Evolutionary conservation across 1,139 yeast genomes (phyloP), one percentile per base, ranked within the genome.

Genomic region (Sugiyamaella japonica): DNA sequence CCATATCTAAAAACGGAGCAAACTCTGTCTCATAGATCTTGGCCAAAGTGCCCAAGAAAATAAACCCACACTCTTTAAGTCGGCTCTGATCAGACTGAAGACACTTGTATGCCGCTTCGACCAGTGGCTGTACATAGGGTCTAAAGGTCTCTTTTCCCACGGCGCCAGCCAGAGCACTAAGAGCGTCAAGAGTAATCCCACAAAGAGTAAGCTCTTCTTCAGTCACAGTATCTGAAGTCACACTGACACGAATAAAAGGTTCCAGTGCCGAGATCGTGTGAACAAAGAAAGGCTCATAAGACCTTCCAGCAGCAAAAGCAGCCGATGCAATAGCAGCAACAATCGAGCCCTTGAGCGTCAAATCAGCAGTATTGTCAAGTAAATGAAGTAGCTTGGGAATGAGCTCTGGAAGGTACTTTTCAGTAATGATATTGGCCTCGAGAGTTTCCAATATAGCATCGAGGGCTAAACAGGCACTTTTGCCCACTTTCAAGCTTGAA

Each of bases 241-340:
- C 46, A 25, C 47, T 45, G n/a, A 63, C 90, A 64, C 80, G 78
- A 65, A 93, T 83, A 69, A 84, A 90, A 56, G 91, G 93, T 72
- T 88, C 95, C 63, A 93, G 80, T 61, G 80, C 82, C 68, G 85
- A 83, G 64, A 93, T 83, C 51, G 97, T 87, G 61, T 83, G 81
- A 68, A 84, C 82, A 73, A 91, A 91, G 76, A 79, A 93, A 59
- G 98, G 98, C 60, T 81, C 76, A 73, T 89, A 93, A 41, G 86
- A 81, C 66, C 85, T 85, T 72, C 97, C 97, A 52, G 96, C 84
- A 54, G 99, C 96, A 67, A 86, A 90, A 40, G 99, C 99, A 59
- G 97, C 89, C 39, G 98, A 90, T 55, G 98, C 98, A 69, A 93
- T 88, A 38, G 98, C 97, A 55, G 96, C 88, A 56, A 93, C 97